Evolutionary conservation across 2,329 filamentous ascomycete species (phyloP), one percentile per base, ranked within the genome.

Genomic region (Zasmidium angulare): DNA sequence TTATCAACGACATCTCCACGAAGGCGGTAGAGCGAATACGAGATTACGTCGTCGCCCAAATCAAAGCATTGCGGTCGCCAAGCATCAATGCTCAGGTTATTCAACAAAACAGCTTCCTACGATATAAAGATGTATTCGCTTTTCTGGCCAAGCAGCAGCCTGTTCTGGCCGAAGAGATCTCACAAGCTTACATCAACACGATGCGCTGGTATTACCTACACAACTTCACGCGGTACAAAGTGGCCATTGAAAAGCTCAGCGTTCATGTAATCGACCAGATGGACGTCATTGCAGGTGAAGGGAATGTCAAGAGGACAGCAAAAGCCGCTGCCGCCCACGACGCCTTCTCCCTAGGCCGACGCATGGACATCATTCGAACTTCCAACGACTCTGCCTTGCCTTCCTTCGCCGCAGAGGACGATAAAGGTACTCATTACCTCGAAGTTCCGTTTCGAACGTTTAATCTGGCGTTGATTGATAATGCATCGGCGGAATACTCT

Each of bases 131-230:
- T 31, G 79, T 97, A 0, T 99, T 88, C 75, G 82, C 85, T 4
- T 99, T 98, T 71, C 81, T 99, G 29, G 86, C 91, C 60, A 87
- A 85, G 67, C 89, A 93, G 65, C 92, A 98, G 69, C 80, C 89
- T 1, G 82, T 85, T n/a, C 84, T 99, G 4, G 91, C 91, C 9
- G 88, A 93, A 55, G 91, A 99, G 75, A 96, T 99, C 65, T 87
- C 87, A 9, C 89, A 91, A 72, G 95, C 96, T 2, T 99, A 99
- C 71, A 88, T 96, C 78, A 96, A 97, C 74, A 99, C 96, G 0
- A 99, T 99, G 91, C 86, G 92, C 55, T 99, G 95, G 95, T 99
- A 99, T 72, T 98, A 98, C 72, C 78, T 89, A 55, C 95, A 89
- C 65, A 91, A 97, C 73, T 99, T 99, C 72, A 87, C 85, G 2